A percentile compares a stretch with the other conserved stretches of the same genome.
Conservation (phyloP, 2,329 filamentous ascomycete species). For the Sclerotinia nivalis region DNA sequence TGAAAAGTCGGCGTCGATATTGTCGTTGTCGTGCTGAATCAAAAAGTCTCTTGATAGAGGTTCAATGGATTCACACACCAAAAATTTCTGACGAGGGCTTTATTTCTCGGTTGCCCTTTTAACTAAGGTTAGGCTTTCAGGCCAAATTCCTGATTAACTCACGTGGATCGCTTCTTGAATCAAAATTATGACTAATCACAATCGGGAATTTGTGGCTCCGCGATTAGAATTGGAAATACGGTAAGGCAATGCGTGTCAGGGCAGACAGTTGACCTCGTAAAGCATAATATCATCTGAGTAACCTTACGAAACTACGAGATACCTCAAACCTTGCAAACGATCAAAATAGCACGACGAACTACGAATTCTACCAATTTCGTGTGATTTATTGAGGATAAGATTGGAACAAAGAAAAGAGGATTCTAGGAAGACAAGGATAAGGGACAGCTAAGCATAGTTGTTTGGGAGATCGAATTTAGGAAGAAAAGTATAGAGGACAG, state of each 20-base stretch:
- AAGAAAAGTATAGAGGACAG: conserved; percentile 13
- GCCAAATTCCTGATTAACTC: background rate
- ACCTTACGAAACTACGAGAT: background rate
- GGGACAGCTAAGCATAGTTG: conserved; percentile 23
- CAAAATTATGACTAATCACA: conserved; percentile 20
- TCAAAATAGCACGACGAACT: background rate
- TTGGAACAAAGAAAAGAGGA: conserved; percentile 11
- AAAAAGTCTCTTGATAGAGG: conserved; percentile 5
- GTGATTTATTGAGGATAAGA: conserved; percentile 12
- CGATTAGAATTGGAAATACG: conserved; percentile 21
- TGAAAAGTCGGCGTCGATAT: conserved; percentile 46
- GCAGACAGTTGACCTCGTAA: conserved; percentile 19
- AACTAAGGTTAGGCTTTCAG: background rate
- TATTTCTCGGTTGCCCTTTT: conserved; percentile 23
- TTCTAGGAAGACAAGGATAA: conserved; percentile 19
- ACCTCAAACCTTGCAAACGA: background rate
- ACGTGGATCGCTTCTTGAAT: background rate
- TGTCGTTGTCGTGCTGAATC: conserved; percentile 22
- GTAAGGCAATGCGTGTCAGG: conserved; percentile 19
- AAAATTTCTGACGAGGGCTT: conserved; percentile 25
- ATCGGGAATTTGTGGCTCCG: conserved; percentile 9
- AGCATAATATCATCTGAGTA: conserved; percentile 16
- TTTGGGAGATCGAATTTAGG: conserved; percentile 2
- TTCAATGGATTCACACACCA: conserved; percentile 15
- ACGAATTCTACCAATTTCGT: background rate